These are phyloP conservation scores for Cercospora sojina DNA, from an alignment of 2,329 filamentous ascomycete genomes.

Conservation along the genomic window DNA sequence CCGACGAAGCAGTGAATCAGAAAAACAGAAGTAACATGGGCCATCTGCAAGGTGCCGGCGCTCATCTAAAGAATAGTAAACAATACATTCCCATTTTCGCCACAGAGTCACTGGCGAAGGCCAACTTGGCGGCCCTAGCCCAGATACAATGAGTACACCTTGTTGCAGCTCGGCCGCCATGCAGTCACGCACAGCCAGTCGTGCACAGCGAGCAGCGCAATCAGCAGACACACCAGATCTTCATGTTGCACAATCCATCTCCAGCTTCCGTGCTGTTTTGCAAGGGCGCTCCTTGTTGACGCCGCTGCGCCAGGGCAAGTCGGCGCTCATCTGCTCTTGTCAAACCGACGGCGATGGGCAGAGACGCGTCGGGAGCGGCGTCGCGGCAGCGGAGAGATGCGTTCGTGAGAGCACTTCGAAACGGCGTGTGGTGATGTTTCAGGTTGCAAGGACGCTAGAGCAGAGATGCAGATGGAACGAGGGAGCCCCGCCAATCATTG, in stretches of 20 bases:
- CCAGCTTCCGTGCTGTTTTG: constrained; percentile 10
- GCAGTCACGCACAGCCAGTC: constrained; percentile 15
- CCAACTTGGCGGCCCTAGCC: constrained; percentile 18
- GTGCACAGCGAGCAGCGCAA: not conserved
- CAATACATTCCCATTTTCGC: constrained; percentile 9
- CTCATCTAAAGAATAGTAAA: constrained; percentile 20
- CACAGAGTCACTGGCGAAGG: constrained; percentile 14
- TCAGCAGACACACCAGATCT: constrained; percentile 16
- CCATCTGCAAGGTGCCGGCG: constrained; percentile 17
- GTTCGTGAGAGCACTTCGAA: constrained; percentile 11
- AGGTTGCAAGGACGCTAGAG: constrained; percentile 7
- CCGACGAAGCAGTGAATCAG: constrained; percentile 2
- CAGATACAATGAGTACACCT: constrained; percentile 14
- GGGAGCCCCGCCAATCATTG: constrained; percentile 3
- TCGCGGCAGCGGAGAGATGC: constrained; percentile 2
- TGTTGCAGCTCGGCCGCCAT: constrained; percentile 10
- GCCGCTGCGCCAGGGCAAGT: constrained; percentile 17
- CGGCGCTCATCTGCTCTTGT: constrained; percentile 8
- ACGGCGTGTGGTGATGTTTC: constrained; percentile 15
- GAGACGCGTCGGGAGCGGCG: constrained; percentile 10
- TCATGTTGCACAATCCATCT: constrained; percentile 14
- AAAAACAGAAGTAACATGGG: constrained; percentile 3
- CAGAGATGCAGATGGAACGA: constrained; percentile 4
- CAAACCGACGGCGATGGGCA: constrained; percentile 8
- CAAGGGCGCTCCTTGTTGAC: constrained; percentile 18